phyloP scores from a whole-genome alignment of 768 basidiomycete species.

The Trametes gibbosa region DNA sequence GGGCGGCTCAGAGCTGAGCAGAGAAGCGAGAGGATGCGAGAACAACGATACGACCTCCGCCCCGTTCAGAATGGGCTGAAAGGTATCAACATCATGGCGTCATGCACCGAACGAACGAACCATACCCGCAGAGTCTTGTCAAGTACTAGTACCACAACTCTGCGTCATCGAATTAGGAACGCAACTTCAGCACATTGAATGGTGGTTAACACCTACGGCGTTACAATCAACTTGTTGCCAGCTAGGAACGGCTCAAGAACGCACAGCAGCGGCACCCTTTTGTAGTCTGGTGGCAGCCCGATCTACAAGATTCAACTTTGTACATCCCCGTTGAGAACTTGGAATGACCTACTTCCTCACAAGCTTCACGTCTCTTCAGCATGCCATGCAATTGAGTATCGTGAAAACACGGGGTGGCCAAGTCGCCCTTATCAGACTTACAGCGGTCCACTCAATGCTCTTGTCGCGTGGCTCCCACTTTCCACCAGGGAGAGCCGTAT shows the following conservation, averaged over 20 bases:
- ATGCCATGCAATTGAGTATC: not conserved
- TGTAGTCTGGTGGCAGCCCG: constrained; percentile 71
- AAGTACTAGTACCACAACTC: constrained; percentile 82
- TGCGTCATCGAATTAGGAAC: constrained; percentile 27
- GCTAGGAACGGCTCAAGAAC: constrained; percentile 78
- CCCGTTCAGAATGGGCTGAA: constrained; percentile 74
- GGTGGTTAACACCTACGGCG: constrained; percentile 57
- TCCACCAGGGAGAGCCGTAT: constrained; percentile 87
- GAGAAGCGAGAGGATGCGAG: constrained; percentile 78
- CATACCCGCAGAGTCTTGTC: constrained; percentile 71
- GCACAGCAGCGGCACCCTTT: constrained; percentile 72
- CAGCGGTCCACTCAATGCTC: constrained; percentile 78
- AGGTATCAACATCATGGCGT: not conserved
- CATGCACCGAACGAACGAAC: not conserved
- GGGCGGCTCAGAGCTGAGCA: constrained; percentile 61
- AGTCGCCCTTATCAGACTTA: constrained; percentile 33
- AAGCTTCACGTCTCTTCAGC: constrained; percentile 82
- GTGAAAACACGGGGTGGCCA: not conserved
- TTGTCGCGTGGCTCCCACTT: constrained; percentile 68
- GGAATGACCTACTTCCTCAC: constrained; percentile 66
- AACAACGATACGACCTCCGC: constrained; percentile 80
- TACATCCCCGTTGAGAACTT: not conserved
- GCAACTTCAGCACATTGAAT: not conserved
- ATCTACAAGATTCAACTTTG: constrained; percentile 48
- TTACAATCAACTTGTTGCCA: constrained; percentile 70